Base-by-base conservation (phyloP, 495 filamentous ascomycete species). In the Zalerion maritima region DNA sequence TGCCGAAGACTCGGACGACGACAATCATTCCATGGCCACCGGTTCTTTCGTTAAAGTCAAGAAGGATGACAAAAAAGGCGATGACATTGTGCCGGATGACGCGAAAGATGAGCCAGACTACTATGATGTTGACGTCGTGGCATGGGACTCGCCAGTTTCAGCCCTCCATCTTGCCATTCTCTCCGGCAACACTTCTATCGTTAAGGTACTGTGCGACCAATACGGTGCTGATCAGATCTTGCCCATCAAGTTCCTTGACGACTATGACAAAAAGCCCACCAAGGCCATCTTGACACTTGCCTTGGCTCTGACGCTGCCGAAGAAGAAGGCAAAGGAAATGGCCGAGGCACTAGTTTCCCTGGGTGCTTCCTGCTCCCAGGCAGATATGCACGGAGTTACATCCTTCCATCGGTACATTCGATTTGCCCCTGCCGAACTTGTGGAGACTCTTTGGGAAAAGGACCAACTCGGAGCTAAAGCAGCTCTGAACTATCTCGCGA, bases 91-190 rank as follows among this genome's bases (percentile, higher is more conserved):
- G 16, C 50, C 47, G 8, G 68, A 71, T n/a, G 65, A 70, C 5
- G 58, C 68, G 20, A 65, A 75, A 5, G 59, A 65, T 6, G 74
- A 78, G 15, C 79, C 79, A 3, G 79, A 91, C 48, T 62, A 85
- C 32, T 85, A 78, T 47, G 75, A 85, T 30, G 62, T 85, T 31
- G 74, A 87, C 40, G 63, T 73, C 4, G 40, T 74, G 6, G 64
- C 81, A 5, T 91, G 82, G 82, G 81, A 91, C 35, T 74, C 49
- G 10, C 63, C 67, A 11, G 64, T 67, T 29, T 75, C 78, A 1
- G 67, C 82, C 0, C 54, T 87, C 9, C 82, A 91, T 42, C 59
- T 82, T 14, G 82, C 82, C 2, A 84, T 91, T 31, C 29, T 81
- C 1, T 63, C 67, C 30, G 79, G 78, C 2, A 74, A 85, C 35